Evolutionary conservation across 2,329 filamentous ascomycete genomes (phyloP).

Genomic region (Sporothrix euskadiensis): DNA sequence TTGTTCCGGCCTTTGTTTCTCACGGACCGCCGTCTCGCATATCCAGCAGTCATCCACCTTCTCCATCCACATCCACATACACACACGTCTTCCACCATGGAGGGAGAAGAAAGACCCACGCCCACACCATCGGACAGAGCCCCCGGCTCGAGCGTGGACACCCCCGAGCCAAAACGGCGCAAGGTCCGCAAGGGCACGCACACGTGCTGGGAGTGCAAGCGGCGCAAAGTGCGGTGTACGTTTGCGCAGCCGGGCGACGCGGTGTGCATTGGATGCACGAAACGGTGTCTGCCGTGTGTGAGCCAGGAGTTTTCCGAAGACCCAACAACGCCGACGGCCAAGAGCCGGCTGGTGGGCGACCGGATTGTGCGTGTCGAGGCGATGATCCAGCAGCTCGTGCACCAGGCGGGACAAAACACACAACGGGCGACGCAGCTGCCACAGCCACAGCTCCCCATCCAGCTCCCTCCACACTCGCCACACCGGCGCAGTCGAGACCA

Average conservation of each 20-base stretch:
- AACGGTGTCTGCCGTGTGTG: constrained; percentile 46
- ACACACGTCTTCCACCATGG: neutral
- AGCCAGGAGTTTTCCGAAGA: constrained; percentile 50
- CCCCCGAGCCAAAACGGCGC: constrained; percentile 22
- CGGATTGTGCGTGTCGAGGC: constrained; percentile 30
- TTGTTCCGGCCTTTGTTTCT: too few relatives aligned
- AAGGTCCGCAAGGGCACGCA: constrained; percentile 42
- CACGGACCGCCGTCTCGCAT: neutral
- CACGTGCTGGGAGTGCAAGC: constrained; percentile 60
- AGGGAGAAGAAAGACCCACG: neutral
- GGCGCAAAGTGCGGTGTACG: constrained; percentile 54
- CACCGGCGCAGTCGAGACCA: neutral
- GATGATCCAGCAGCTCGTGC: constrained; percentile 28
- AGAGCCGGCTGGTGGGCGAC: constrained; percentile 31
- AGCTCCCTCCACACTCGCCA: neutral
- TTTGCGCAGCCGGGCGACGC: constrained; percentile 40
- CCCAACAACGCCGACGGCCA: constrained; percentile 22
- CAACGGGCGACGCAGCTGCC: neutral
- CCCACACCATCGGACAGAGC: neutral
- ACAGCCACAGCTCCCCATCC: constrained; percentile 23
- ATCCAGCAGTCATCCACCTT: neutral
- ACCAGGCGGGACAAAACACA: neutral
- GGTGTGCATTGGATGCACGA: constrained; percentile 49
- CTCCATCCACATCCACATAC: neutral
- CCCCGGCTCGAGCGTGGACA: neutral